These are phyloP conservation scores for Plicaturopsis crispa DNA, from an alignment of 768 basidiomycete genomes.

Conservation along the genomic window DNA sequence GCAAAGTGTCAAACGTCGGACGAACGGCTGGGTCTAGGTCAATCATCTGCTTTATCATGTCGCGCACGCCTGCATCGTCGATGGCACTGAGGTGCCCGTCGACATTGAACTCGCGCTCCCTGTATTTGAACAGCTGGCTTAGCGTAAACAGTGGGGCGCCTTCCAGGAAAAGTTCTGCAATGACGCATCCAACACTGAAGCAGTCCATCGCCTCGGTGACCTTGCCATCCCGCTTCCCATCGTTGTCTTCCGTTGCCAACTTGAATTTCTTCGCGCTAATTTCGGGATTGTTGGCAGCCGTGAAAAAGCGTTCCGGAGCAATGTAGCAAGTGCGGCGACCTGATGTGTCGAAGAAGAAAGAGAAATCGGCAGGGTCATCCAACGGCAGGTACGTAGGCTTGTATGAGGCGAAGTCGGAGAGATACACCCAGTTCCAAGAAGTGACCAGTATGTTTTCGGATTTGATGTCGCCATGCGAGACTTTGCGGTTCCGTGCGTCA, in stretches of 20 bases:
- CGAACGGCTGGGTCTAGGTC: constrained; percentile 67
- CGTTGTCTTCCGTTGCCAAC: constrained; percentile 41
- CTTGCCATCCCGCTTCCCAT: constrained; percentile 67
- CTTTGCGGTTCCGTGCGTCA: constrained; percentile 74
- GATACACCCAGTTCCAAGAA: constrained; percentile 91
- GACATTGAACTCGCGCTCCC: constrained; percentile 76
- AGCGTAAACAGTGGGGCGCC: constrained; percentile 90
- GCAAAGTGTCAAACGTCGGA: constrained; percentile 73
- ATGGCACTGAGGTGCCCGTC: constrained; percentile 66
- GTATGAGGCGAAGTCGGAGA: constrained; percentile 93
- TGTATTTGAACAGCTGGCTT: constrained; percentile 91
- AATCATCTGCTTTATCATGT: constrained; percentile 87
- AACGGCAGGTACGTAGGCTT: constrained; percentile 94
- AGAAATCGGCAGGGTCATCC: constrained; percentile 96
- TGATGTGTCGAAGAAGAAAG: constrained; percentile 95
- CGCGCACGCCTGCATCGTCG: constrained; percentile 76
- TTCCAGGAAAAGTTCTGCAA: constrained; percentile 93
- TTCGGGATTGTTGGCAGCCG: constrained; percentile 57
- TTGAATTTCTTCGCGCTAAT: constrained; percentile 62
- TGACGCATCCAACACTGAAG: constrained; percentile 90
- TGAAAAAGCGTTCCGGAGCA: constrained; percentile 93
- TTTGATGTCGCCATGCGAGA: constrained; percentile 98
- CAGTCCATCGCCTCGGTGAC: constrained; percentile 98
- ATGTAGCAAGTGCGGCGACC: constrained; percentile 92
- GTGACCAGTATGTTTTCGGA: constrained; percentile 95